These are phyloP conservation scores for Solanum piurae DNA, from an alignment of 257 asterid genomes.

Conservation along the genomic window DNA sequence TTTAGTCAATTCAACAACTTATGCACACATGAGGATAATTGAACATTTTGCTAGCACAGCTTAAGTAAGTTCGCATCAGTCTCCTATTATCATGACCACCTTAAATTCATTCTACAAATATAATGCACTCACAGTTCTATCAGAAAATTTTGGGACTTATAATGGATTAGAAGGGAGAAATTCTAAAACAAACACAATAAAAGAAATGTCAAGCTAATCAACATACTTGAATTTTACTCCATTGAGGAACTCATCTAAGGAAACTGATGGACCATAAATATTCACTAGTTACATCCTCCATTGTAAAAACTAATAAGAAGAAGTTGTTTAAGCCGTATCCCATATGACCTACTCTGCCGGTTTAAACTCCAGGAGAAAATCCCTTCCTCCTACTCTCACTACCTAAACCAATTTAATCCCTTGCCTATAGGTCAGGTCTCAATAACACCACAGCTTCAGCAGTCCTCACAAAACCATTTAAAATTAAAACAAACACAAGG, in stretches of 20 bases:
- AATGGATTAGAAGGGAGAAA: neutral
- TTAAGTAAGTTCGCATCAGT: neutral
- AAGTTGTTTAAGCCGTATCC: neutral
- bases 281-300: neutral
- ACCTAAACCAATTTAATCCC: neutral
- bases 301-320: no score
- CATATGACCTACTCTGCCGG: neutral
- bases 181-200: neutral
- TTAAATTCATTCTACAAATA: neutral
- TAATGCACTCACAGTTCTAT: neutral
- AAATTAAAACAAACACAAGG: neutral
- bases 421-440: neutral
- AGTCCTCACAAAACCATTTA: neutral
- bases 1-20: neutral
- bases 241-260: neutral
- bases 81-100: neutral
- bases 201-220: neutral
- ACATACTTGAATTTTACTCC: neutral
- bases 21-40: neutral
- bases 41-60: neutral
- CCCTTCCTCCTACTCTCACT: neutral
- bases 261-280: neutral
- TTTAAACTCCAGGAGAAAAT: neutral
- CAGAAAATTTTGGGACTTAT: neutral
- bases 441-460: neutral